Percentiles rank a stretch among this genome's conserved stretches.
Evolutionary conservation across 768 basidiomycete genomes (phyloP).

Genomic region (Hericium erinaceus): DNA sequence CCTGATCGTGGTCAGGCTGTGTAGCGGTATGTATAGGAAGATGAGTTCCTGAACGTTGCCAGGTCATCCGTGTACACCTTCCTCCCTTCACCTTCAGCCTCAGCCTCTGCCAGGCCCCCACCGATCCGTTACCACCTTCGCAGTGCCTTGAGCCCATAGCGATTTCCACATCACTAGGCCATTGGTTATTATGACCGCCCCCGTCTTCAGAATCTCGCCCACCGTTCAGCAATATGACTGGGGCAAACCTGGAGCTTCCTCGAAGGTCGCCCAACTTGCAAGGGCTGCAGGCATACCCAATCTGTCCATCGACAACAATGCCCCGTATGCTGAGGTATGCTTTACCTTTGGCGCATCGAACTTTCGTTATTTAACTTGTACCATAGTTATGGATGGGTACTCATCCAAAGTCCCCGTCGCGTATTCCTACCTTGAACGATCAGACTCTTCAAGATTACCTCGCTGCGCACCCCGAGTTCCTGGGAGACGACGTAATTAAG

Average conservation of each 20-base stretch:
- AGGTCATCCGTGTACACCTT: no score
- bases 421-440: slow-evolving; percentile 31
- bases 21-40: no score
- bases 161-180: background rate
- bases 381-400: slow-evolving; percentile 98
- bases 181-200: background rate
- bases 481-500: slow-evolving; percentile 23
- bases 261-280: slow-evolving; percentile 86
- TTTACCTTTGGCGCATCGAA: background rate
- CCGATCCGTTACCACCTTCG: no score
- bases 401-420: slow-evolving; percentile 67
- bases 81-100: no score
- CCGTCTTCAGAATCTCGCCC: slow-evolving; percentile 73
- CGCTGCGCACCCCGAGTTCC: slow-evolving; percentile 53
- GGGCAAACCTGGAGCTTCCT: slow-evolving; percentile 76
- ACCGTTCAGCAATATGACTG: slow-evolving; percentile 91
- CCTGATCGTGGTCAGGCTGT: no score
- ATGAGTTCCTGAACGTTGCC: no score
- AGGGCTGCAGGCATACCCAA: slow-evolving; percentile 47
- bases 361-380: background rate
- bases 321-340: slow-evolving; percentile 89
- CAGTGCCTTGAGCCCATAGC: no score
- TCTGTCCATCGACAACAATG: slow-evolving; percentile 58
- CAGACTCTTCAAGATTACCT: slow-evolving; percentile 49
- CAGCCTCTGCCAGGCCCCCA: no score